Evolutionary conservation across 768 basidiomycete species (phyloP).

Genomic region (Naganishia friedmannii): DNA sequence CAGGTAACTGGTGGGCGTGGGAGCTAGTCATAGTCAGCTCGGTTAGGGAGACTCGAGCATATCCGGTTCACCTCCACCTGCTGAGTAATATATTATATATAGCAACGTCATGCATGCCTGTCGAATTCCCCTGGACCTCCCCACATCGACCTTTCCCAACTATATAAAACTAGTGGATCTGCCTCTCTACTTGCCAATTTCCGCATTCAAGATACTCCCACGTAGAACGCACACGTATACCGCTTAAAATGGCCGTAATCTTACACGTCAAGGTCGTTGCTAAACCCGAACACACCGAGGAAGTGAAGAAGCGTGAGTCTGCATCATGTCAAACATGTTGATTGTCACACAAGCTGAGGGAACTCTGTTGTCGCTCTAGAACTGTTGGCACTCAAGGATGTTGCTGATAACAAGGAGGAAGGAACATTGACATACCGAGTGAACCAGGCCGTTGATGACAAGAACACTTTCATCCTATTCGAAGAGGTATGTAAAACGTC

Average conservation of each 20-base stretch:
- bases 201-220: too few species aligned
- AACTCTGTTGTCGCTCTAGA: background rate
- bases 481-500: conserved; percentile 23
- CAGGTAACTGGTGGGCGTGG: too few species aligned
- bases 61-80: too few species aligned
- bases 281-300: conserved; percentile 22
- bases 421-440: conserved; percentile 25
- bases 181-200: too few species aligned
- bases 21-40: too few species aligned
- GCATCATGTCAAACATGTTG: too few species aligned
- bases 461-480: conserved; percentile 23
- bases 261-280: conserved; percentile 20
- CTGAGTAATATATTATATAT: too few species aligned
- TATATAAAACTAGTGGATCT: too few species aligned
- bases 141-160: too few species aligned
- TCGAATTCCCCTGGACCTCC: too few species aligned
- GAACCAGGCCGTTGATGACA: background rate
- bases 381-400: conserved; percentile 10
- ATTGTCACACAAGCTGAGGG: background rate
- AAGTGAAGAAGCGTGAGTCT: conserved; percentile 25
- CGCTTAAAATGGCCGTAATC: conserved; percentile 19
- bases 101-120: too few species aligned
- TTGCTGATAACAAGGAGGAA: conserved; percentile 23
- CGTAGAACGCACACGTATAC: background rate
- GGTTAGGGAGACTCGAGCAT: too few species aligned